A percentile compares a stretch with the other conserved stretches of the same genome.
Evolutionary conservation across 2,329 filamentous ascomycete species (phyloP).

Genomic region (Ophiostoma piceae): DNA sequence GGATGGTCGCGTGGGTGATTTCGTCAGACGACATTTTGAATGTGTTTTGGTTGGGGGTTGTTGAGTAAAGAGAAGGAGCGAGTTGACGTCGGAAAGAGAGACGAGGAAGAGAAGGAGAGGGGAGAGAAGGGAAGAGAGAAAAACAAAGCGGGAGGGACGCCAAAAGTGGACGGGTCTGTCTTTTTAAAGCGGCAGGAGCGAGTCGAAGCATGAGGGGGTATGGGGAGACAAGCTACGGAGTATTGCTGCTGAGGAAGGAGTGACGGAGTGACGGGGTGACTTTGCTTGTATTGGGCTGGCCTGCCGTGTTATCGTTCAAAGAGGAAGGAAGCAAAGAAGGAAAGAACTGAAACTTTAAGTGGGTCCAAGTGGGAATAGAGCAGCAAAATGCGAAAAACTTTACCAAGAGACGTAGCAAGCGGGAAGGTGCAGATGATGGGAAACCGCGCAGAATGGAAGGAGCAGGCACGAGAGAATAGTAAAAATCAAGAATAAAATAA

Average conservation of each 20-base stretch:
- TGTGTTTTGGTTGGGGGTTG: not conserved
- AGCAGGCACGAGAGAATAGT: not conserved
- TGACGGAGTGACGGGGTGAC: not conserved
- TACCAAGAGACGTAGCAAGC: not conserved
- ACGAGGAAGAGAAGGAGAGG: not conserved
- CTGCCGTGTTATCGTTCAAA: not conserved
- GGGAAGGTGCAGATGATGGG: conserved; percentile 11
- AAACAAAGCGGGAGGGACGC: conserved; percentile 2
- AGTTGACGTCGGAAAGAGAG: conserved; percentile 4
- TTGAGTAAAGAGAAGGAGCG: not conserved
- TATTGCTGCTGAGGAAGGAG: not conserved
- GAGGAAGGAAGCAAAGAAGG: conserved; percentile 13
- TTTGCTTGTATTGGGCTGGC: not conserved
- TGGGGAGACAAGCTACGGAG: conserved; percentile 1
- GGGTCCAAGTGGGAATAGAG: not conserved
- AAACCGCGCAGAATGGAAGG: conserved; percentile 7
- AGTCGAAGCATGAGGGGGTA: conserved; percentile 1
- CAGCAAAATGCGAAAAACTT: not conserved
- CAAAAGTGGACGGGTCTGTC: conserved; percentile 18
- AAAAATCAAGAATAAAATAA: not conserved
- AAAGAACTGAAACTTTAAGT: conserved; percentile 1
- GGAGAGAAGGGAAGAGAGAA: conserved; percentile 1
- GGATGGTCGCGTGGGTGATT: conserved; percentile 70
- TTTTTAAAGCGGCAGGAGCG: conserved; percentile 20
- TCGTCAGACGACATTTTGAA: conserved; percentile 51